Conservation (phyloP, 2,329 filamentous ascomycete species). For the Colletotrichum lindemuthianum region DNA sequence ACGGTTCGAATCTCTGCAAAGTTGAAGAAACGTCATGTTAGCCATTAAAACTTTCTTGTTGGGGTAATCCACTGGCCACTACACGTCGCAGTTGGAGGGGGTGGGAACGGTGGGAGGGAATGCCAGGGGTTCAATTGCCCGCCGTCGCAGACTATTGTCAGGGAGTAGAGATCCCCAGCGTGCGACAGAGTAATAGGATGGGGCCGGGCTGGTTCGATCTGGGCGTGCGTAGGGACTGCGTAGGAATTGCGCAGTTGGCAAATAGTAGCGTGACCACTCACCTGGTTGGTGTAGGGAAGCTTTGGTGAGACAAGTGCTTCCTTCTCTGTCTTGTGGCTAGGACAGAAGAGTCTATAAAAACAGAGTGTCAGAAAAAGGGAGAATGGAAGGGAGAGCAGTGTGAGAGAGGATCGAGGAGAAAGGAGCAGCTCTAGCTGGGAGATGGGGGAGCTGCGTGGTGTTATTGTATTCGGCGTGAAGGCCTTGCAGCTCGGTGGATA, state of each 20-base stretch:
- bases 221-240: no score
- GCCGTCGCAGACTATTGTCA: slow-evolving; percentile 16
- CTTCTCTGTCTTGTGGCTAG: slow-evolving; percentile 32
- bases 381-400: slow-evolving; percentile 35
- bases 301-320: slow-evolving; percentile 29
- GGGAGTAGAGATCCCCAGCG: background rate
- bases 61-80: slow-evolving; percentile 11
- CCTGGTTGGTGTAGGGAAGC: slow-evolving; percentile 26
- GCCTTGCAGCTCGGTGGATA: background rate
- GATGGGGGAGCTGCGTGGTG: slow-evolving; percentile 19
- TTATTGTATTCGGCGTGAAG: slow-evolving; percentile 31
- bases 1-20: slow-evolving; percentile 32
- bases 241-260: background rate
- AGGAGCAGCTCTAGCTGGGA: background rate
- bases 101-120: slow-evolving; percentile 20
- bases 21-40: slow-evolving; percentile 19
- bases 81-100: slow-evolving; percentile 6
- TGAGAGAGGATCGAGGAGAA: slow-evolving; percentile 24
- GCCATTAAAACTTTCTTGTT: slow-evolving; percentile 34
- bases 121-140: slow-evolving; percentile 24
- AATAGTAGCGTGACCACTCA: slow-evolving; percentile 4
- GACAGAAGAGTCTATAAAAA: slow-evolving; percentile 32
- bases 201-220: background rate
- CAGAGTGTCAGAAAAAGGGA: slow-evolving; percentile 28
- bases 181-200: slow-evolving; percentile 5